phyloP scores from a whole-genome alignment of 164 flowering plant species.

The Magnolia officinalis region DNA sequence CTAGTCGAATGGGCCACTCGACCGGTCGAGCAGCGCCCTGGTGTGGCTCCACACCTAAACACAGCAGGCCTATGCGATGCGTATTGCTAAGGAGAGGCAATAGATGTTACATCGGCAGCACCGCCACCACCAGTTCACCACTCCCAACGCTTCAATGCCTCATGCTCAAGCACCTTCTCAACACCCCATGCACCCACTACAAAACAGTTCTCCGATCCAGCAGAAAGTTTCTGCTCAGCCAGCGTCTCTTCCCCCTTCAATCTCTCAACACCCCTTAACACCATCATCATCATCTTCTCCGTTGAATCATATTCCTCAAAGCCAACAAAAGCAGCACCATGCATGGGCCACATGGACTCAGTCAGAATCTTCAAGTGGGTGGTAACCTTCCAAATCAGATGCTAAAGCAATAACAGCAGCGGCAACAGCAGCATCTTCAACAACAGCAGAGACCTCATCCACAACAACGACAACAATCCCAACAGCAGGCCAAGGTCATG shows the following conservation, averaged over 20 bases:
- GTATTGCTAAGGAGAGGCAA: slow-evolving; percentile 60
- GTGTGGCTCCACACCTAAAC: too few species aligned
- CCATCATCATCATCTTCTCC: slow-evolving; percentile 41
- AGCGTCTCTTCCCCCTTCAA: slow-evolving; percentile 31
- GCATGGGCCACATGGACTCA: slow-evolving; percentile 44
- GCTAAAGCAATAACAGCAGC: slow-evolving; percentile 62
- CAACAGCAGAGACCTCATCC: slow-evolving; percentile 66
- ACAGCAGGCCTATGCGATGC: slow-evolving; percentile 60
- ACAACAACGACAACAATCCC: slow-evolving; percentile 53
- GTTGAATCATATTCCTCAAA: slow-evolving; percentile 51
- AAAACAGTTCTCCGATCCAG: slow-evolving; percentile 51
- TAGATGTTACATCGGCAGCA: slow-evolving; percentile 46
- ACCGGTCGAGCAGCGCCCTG: too few species aligned
- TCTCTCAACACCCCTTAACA: slow-evolving; percentile 25
- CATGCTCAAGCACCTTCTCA: slow-evolving; percentile 51
- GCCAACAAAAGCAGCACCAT: slow-evolving; percentile 51
- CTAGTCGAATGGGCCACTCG: too few species aligned
- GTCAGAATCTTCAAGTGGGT: slow-evolving; percentile 45
- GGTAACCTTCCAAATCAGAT: slow-evolving; percentile 44
- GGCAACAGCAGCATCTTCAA: slow-evolving; percentile 38
- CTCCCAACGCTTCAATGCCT: slow-evolving; percentile 47
- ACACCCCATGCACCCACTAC: slow-evolving; percentile 57
- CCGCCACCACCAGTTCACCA: slow-evolving; percentile 45
- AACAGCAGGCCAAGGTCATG: slow-evolving; percentile 55
- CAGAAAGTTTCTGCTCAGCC: slow-evolving; percentile 49